Percentiles rank a stretch among this genome's conserved stretches.
Evolutionary conservation across 2,329 filamentous ascomycete genomes (phyloP).

Genomic region (Pseudocercospora ulei): DNA sequence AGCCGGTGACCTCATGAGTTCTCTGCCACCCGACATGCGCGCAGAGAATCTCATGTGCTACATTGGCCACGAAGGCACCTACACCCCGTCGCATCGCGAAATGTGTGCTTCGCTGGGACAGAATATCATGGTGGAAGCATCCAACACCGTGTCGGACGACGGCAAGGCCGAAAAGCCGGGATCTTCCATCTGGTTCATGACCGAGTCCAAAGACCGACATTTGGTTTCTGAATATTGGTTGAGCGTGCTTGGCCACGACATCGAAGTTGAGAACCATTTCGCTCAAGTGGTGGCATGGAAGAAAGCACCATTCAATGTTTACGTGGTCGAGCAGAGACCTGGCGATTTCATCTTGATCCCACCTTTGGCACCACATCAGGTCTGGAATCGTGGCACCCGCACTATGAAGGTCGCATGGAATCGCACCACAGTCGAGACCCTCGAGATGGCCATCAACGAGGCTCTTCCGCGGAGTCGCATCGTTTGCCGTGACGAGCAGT

Average conservation of each 20-base stretch:
- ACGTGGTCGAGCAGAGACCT: conserved; percentile 78
- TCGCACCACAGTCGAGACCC: conserved; percentile 79
- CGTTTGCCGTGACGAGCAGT: conserved; percentile 94
- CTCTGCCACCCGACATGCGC: conserved; percentile 72
- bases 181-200: conserved; percentile 98
- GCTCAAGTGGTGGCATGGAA: conserved; percentile 94
- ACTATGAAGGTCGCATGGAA: conserved; percentile 99
- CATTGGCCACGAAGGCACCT: conserved; percentile 92
- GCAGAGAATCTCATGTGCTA: conserved; percentile 98
- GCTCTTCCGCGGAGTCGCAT: conserved; percentile 79
- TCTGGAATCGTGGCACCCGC: conserved; percentile 92
- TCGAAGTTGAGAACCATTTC: conserved; percentile 94
- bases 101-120: conserved; percentile 96
- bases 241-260: conserved; percentile 85
- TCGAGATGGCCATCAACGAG: conserved; percentile 76
- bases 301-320: conserved; percentile 83
- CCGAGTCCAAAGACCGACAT: conserved; percentile 82
- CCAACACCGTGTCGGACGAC: conserved; percentile 51
- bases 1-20: conserved; percentile 91
- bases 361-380: conserved; percentile 86
- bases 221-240: conserved; percentile 89
- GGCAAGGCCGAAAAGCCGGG: conserved; percentile 66
- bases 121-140: conserved; percentile 96
- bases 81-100: conserved; percentile 86
- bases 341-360: conserved; percentile 93